Conservation (phyloP, 2,329 filamentous ascomycete genomes). For the Penicillium palitans region DNA sequence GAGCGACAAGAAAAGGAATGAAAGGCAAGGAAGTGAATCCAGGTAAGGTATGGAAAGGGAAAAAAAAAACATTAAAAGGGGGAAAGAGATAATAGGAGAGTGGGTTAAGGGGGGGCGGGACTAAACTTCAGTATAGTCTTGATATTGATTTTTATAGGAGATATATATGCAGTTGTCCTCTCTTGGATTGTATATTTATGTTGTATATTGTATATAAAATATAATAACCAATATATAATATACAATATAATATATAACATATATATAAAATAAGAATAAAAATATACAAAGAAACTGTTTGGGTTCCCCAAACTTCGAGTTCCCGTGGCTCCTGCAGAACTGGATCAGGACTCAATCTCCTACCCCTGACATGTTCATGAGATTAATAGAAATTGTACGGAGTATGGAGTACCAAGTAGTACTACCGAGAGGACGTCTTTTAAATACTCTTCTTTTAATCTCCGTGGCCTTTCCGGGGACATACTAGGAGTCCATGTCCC, state of each 20-base stretch:
- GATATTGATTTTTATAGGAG: background rate
- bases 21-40: conserved; percentile 27
- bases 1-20: conserved; percentile 34
- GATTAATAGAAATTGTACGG: background rate
- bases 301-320: conserved; percentile 6
- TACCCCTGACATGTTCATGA: conserved; percentile 12
- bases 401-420: background rate
- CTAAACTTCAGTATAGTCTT: background rate
- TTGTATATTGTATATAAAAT: background rate
- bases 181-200: background rate
- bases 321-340: conserved; percentile 28
- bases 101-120: conserved; percentile 25
- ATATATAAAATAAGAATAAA: background rate
- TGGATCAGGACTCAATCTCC: conserved; percentile 17
- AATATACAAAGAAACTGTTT: background rate
- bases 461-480: background rate
- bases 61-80: conserved; percentile 29
- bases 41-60: conserved; percentile 24
- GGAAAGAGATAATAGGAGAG: conserved; percentile 29
- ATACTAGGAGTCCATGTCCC: background rate
- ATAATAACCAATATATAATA: background rate
- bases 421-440: background rate
- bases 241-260: background rate
- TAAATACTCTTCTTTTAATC: background rate
- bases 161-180: background rate